A percentile compares a stretch with the other conserved stretches of the same genome.
Conservation (phyloP, 2,329 filamentous ascomycete species). For the Aureobasidium namibiae region DNA sequence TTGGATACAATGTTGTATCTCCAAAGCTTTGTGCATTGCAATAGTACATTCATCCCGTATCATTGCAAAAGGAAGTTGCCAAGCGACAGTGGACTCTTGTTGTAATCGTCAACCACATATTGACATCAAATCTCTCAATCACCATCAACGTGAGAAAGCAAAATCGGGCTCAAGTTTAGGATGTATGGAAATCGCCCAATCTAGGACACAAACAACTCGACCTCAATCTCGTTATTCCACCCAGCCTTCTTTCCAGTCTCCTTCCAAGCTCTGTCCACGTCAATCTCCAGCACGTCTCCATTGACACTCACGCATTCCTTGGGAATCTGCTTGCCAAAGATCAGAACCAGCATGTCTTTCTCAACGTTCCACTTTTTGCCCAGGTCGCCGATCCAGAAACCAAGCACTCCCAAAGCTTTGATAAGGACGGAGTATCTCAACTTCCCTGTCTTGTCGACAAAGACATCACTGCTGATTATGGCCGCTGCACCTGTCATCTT, state of each 20-base stretch:
- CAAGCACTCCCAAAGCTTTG: slow-evolving; percentile 71
- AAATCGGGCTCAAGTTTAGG: neutral
- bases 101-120: too few relatives aligned
- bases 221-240: slow-evolving; percentile 72
- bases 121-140: too few relatives aligned
- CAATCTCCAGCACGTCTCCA: slow-evolving; percentile 61
- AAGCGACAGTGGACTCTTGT: too few relatives aligned
- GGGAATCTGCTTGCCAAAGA: slow-evolving; percentile 65
- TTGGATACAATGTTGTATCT: too few relatives aligned
- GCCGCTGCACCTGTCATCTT: slow-evolving; percentile 90
- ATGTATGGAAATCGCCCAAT: too few relatives aligned
- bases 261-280: slow-evolving; percentile 69
- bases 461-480: slow-evolving; percentile 55
- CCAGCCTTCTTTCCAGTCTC: slow-evolving; percentile 60
- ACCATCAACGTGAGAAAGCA: too few relatives aligned
- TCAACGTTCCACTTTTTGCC: slow-evolving; percentile 37
- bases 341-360: slow-evolving; percentile 63
- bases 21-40: too few relatives aligned
- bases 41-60: too few relatives aligned
- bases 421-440: slow-evolving; percentile 60
- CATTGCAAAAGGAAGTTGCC: too few relatives aligned
- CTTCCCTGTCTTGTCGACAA: slow-evolving; percentile 50
- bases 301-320: slow-evolving; percentile 28
- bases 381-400: slow-evolving; percentile 29
- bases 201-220: slow-evolving; percentile 49